These are phyloP conservation scores for Priceomyces melissophilus DNA, from an alignment of 805 yeast genomes.

Conservation along the genomic window DNA sequence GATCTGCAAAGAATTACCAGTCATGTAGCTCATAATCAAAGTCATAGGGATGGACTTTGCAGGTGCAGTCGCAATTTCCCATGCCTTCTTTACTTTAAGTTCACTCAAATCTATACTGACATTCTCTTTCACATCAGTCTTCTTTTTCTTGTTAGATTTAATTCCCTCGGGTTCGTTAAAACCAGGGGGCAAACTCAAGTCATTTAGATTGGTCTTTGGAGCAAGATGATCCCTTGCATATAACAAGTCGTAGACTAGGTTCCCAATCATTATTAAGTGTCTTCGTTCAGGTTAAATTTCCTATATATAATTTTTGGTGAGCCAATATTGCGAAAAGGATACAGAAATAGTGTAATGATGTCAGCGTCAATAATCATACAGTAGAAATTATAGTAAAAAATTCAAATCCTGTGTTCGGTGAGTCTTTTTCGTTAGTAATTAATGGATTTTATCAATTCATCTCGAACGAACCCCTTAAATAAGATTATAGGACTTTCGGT, in stretches of 20 bases:
- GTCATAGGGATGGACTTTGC: slow-evolving; percentile 88
- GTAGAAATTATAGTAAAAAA: background rate
- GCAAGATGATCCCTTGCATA: background rate
- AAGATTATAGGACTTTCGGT: slow-evolving; percentile 73
- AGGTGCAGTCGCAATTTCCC: slow-evolving; percentile 83
- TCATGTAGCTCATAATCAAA: slow-evolving; percentile 83
- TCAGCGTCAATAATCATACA: background rate
- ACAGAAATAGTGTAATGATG: too few species aligned
- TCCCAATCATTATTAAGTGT: background rate
- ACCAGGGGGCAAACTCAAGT: slow-evolving; percentile 13
- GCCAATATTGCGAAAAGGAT: slow-evolving; percentile 1
- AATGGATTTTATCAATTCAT: slow-evolving; percentile 20
- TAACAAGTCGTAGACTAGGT: background rate
- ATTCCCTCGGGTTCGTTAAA: slow-evolving; percentile 3
- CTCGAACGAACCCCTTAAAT: slow-evolving; percentile 57
- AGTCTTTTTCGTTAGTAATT: background rate
- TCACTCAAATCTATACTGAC: slow-evolving; percentile 25
- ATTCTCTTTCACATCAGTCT: slow-evolving; percentile 9
- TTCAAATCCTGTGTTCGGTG: too few species aligned
- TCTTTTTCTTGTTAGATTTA: background rate
- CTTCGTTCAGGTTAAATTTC: background rate
- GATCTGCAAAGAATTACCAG: slow-evolving; percentile 85
- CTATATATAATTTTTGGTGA: background rate
- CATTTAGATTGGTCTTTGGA: background rate
- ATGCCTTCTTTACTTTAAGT: slow-evolving; percentile 61